Evolutionary conservation across 306 rosid species (phyloP).

Genomic region (Delonix regia): DNA sequence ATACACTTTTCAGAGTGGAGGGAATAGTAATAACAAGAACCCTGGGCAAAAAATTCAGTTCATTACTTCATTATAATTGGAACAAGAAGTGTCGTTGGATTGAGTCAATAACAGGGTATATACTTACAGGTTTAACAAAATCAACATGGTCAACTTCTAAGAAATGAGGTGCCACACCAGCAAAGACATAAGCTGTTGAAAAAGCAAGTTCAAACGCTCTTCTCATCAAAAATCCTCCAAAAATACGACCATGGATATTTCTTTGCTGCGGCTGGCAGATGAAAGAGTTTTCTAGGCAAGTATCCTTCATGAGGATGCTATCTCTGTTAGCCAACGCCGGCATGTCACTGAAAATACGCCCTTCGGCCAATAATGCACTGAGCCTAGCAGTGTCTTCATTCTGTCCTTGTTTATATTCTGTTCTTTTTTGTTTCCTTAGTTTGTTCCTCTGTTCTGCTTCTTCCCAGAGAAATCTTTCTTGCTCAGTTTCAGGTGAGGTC

Average conservation of each 20-base stretch:
- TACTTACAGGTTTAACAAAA: slow-evolving; percentile 84
- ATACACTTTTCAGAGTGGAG: neutral
- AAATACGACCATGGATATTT: slow-evolving; percentile 86
- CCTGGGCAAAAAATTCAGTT: slow-evolving; percentile 11
- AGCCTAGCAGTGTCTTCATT: slow-evolving; percentile 51
- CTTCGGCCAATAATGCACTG: slow-evolving; percentile 69
- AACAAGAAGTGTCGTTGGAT: neutral
- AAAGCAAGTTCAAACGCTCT: slow-evolving; percentile 92
- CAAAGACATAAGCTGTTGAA: slow-evolving; percentile 78
- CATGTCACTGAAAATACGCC: slow-evolving; percentile 76
- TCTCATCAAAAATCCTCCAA: slow-evolving; percentile 88
- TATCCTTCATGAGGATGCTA: slow-evolving; percentile 74
- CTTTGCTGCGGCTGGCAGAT: slow-evolving; percentile 94
- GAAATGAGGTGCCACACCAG: slow-evolving; percentile 84
- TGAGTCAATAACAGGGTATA: neutral
- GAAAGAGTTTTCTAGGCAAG: slow-evolving; percentile 79
- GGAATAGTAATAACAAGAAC: neutral
- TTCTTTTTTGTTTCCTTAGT: slow-evolving; percentile 58
- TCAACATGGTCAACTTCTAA: slow-evolving; percentile 92
- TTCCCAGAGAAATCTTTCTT: slow-evolving; percentile 69
- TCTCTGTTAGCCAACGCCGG: slow-evolving; percentile 89
- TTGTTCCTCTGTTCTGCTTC: slow-evolving; percentile 79
- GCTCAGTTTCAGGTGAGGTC: slow-evolving; percentile 62
- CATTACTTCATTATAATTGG: slow-evolving; percentile 4
- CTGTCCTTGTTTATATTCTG: slow-evolving; percentile 47